Evolutionary conservation across 331 rosid genomes (phyloP).

Genomic region (Rhamnella rubrinervis): DNA sequence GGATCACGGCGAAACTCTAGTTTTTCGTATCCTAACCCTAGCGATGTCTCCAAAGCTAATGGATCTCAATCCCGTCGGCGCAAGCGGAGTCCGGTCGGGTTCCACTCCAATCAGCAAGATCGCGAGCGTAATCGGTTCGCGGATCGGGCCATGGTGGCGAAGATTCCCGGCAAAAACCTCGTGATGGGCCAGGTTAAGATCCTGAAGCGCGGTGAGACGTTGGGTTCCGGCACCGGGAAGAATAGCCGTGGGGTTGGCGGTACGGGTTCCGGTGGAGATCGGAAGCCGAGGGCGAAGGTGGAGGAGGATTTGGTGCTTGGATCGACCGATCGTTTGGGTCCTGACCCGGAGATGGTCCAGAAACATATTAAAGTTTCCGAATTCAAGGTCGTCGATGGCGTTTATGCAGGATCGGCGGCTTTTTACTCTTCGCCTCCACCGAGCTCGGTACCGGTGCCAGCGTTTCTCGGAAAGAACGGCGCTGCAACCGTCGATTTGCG

Average conservation of each 20-base stretch:
- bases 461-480: slow-evolving; percentile 49
- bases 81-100: slow-evolving; percentile 45
- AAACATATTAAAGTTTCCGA: slow-evolving; percentile 56
- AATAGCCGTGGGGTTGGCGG: neutral
- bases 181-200: slow-evolving; percentile 65
- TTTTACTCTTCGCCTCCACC: slow-evolving; percentile 69
- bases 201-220: slow-evolving; percentile 60
- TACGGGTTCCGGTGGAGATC: neutral
- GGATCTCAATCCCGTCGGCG: slow-evolving; percentile 41
- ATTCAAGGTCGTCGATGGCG: slow-evolving; percentile 39
- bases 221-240: slow-evolving; percentile 27
- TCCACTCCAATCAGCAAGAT: slow-evolving; percentile 13
- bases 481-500: slow-evolving; percentile 56
- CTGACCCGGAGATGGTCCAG: slow-evolving; percentile 61
- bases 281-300: slow-evolving; percentile 16
- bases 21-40: slow-evolving; percentile 14
- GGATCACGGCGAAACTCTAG: slow-evolving; percentile 29
- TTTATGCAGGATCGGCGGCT: slow-evolving; percentile 66
- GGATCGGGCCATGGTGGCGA: slow-evolving; percentile 26
- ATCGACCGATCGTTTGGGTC: slow-evolving; percentile 66
- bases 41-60: slow-evolving; percentile 15
- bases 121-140: slow-evolving; percentile 17
- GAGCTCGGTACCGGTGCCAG: slow-evolving; percentile 69
- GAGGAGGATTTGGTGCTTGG: slow-evolving; percentile 36
- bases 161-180: slow-evolving; percentile 30